Percentiles rank a stretch among this genome's conserved stretches.
phyloP scores from a whole-genome alignment of 805 yeast species.

The Grigorovia yakushimaensis region DNA sequence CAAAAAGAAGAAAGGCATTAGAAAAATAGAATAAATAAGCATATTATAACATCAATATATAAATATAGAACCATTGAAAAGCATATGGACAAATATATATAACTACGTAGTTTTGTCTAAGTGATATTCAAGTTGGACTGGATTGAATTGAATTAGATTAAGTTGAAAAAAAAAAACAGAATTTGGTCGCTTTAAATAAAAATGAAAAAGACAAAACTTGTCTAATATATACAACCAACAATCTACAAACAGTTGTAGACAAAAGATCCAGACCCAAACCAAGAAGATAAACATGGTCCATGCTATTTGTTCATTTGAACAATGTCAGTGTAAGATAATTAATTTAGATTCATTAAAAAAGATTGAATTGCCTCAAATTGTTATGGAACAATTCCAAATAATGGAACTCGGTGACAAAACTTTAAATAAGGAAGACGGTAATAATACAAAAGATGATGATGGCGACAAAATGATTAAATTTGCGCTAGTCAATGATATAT shows the following conservation, averaged over 20 bases:
- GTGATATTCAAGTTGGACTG: too few species aligned
- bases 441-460: not conserved
- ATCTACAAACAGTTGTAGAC: too few species aligned
- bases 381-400: slow-evolving; percentile 13
- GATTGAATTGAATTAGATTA: too few species aligned
- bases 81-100: too few species aligned
- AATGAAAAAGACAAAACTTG: too few species aligned
- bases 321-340: slow-evolving; percentile 17
- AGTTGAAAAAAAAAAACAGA: too few species aligned
- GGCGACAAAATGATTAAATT: slow-evolving; percentile 20
- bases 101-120: too few species aligned
- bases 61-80: too few species aligned
- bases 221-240: too few species aligned
- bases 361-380: slow-evolving; percentile 7
- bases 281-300: not conserved
- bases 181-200: too few species aligned
- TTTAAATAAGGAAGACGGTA: not conserved
- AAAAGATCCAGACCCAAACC: too few species aligned
- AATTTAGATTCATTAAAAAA: slow-evolving; percentile 7
- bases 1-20: slow-evolving; percentile 46
- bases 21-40: not conserved
- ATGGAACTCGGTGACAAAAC: slow-evolving; percentile 11
- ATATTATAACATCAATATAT: not conserved
- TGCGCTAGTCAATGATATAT: slow-evolving; percentile 44
- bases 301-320: slow-evolving; percentile 16